These are phyloP conservation scores for Grosmannia penicillata DNA, from an alignment of 2,329 filamentous ascomycete genomes.

Conservation along the genomic window DNA sequence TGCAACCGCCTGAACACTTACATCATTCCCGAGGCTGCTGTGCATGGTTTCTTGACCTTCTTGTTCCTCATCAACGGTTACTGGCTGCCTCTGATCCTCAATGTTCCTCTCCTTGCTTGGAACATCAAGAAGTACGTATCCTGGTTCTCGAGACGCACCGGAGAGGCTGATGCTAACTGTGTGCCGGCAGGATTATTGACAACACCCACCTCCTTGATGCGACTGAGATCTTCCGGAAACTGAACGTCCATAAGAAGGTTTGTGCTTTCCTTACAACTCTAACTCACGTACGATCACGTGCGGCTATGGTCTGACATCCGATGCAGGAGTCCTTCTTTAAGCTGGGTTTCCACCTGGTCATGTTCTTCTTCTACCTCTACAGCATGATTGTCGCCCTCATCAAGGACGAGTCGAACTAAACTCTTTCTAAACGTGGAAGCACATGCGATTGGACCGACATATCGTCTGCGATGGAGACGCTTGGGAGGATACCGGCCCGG, in stretches of 20 bases:
- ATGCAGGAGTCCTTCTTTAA: constrained; percentile 93
- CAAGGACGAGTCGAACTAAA: constrained; percentile 78
- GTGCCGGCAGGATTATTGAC: constrained; percentile 65
- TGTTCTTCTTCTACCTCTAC: constrained; percentile 99
- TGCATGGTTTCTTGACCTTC: constrained; percentile 90
- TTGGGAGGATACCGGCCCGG: no score
- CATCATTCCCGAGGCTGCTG: constrained; percentile 95
- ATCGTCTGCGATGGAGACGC: no score
- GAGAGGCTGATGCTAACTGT: not conserved
- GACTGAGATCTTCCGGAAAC: constrained; percentile 97
- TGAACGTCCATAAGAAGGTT: constrained; percentile 98
- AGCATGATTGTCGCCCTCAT: constrained; percentile 97
- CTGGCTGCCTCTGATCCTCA: constrained; percentile 86
- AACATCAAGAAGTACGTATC: constrained; percentile 88
- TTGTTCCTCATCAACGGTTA: constrained; percentile 98
- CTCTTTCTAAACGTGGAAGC: no score
- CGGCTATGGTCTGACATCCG: no score
- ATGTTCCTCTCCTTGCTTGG: constrained; percentile 81
- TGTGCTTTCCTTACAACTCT: constrained; percentile 2
- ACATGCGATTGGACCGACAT: no score
- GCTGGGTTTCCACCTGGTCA: constrained; percentile 93
- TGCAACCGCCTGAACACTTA: constrained; percentile 99
- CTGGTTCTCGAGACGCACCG: no score
- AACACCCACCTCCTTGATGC: constrained; percentile 95
- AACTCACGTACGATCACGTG: no score